Base-by-base conservation (phyloP, 179 eudicot genomes). In the Vitellaria paradoxa region DNA sequence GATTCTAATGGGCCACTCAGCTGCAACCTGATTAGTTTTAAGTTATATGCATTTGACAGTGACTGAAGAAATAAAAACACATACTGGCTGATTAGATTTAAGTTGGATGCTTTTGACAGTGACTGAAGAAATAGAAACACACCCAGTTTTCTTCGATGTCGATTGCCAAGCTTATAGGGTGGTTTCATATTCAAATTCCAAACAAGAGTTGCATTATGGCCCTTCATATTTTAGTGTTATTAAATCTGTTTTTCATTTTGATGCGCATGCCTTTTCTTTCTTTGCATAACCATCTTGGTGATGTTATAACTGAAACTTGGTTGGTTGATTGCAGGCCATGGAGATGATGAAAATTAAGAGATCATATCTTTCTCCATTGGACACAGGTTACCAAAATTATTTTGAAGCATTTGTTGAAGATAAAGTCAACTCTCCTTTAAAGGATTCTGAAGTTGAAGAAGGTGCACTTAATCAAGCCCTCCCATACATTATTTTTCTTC, bases 331-430 rank as follows among this genome's bases (percentile, higher is more conserved):
- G 79, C 97, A 94, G 97, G 98, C 98, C 78, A 94, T 94, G 98
- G 97, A 93, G 73, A 85, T 91, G 89, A 42, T 94, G 97, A 92
- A 85, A 79, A 88, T 91, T 64, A 84, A 64, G 45, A 77, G 81
- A 80, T 76, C 90, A 68, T 67, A 30, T 9, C 68, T 53, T 30
- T 63, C 90, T 81, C 80, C 86, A 37, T 65, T 40, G 42, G 88
- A 75, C 84, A 79, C 86, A 0, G 97, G 89, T 49, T 92, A 88
- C 76, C 84, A 89, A 72, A 87, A 84, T 70, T 92, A 80, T 79
- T 92, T 94, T 61, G 94, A 94, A 65, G 98, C 97, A 49, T 94
- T 94, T 85, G 81, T 91, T 8, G 80, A 82, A 80, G 85, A 88
- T 40, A 88, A 90, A 80, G 76, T 53, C 47, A 79, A 80, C 50